Percentiles rank a stretch among this genome's conserved stretches.
These are phyloP conservation scores for Sphaerulina vaccinii DNA, from an alignment of 2,329 filamentous ascomycete genomes.

Conservation along the genomic window DNA sequence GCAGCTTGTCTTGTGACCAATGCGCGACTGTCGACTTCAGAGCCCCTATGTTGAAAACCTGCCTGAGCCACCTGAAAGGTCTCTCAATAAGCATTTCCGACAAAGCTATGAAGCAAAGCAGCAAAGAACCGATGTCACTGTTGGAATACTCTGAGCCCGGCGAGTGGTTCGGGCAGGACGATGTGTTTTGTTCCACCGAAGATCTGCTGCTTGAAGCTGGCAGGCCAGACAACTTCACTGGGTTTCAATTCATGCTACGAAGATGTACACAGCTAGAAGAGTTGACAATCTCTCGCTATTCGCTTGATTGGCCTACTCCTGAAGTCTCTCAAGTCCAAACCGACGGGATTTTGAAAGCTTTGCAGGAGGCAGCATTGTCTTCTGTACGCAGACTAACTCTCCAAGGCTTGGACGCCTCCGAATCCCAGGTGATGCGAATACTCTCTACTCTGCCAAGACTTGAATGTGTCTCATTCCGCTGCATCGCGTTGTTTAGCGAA, in stretches of 20 bases:
- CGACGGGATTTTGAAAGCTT: neutral
- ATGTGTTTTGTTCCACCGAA: neutral
- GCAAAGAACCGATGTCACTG: neutral
- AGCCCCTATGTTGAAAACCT: neutral
- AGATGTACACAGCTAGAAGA: neutral
- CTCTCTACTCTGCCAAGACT: neutral
- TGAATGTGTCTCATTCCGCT: neutral
- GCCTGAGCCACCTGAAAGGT: neutral
- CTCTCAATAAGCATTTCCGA: neutral
- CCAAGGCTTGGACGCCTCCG: neutral
- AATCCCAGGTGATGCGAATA: neutral
- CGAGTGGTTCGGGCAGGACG: neutral
- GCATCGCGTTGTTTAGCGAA: too few relatives aligned
- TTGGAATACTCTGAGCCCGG: neutral
- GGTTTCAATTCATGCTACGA: neutral
- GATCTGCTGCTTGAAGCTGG: neutral
- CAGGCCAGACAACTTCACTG: neutral
- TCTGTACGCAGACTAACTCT: neutral
- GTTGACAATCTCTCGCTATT: neutral
- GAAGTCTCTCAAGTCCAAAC: neutral
- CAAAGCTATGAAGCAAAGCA: neutral
- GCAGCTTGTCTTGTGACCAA: neutral
- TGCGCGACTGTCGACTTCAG: neutral
- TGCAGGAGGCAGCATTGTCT: neutral
- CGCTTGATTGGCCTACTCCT: neutral